Base-by-base conservation (phyloP, 768 basidiomycete species). In the Tremella yokohamensis region DNA sequence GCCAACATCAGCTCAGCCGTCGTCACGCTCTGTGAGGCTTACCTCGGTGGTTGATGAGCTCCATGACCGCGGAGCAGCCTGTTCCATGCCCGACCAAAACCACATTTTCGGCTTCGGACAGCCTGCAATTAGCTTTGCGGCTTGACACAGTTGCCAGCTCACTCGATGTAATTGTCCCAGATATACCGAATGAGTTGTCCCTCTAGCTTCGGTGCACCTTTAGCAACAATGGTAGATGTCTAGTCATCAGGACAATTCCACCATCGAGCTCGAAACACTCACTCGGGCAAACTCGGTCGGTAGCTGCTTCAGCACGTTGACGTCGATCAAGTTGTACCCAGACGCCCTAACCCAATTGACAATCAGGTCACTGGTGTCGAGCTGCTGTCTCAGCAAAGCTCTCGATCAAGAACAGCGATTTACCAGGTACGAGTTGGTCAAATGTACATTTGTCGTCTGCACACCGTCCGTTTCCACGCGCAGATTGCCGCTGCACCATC, bases 81-180 rank as follows among this genome's bases (percentile, higher is more conserved):
- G 85, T 84, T 11, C 92, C 92, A 69, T 93, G 89, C 1, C 91
- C 91, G 49, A 98, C 83, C 9, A 99, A 71, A 37, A 97, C 78
- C 12, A 99, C 83, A 40, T 84, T 81, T 26, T 83, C 80, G 8
- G 87, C 88, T 19, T 81, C 81, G 6, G 86, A 87, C 63, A 94
- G 79, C 58, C 90, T 92, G 65, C 6, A 11, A 15, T 45, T 34
- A 58, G 60, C 40, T 40, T 37, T 8, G 37, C 38, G 25, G 19
- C 56, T n/a, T 49, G 52, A 47, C 0, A 61, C 40, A 40, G 15
- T 49, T 19, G 19, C 49, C 4, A 58, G 74, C 88, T 58, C 66
- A 96, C 93, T 88, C 85, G 61, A 98, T 81, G 69, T 92, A 93
- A 69, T 97, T 94, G 75, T 98, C 94, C 96, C 96, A 99, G 11